Base-by-base conservation (phyloP, 176 grass and related monocot species). In the Eleusine coracana region DNA sequence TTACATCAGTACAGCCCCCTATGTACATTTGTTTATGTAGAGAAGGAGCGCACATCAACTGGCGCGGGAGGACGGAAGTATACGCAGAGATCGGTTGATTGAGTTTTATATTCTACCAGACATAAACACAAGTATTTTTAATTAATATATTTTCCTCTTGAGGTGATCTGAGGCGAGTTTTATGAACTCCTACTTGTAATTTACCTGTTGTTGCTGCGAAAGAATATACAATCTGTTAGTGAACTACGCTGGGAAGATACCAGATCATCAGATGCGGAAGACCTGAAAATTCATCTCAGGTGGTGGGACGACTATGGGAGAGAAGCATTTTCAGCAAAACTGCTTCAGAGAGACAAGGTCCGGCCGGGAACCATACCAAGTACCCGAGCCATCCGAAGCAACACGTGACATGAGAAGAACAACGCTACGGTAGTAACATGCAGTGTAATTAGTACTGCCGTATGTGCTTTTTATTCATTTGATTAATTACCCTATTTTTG, bases 1-100 rank as follows among this genome's bases (percentile, higher is more conserved):
- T 90, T 52, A 80, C 80, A 83, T 90, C 88, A 83, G 68, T 79
- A 42, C 8, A 67, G 27, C n/a, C 2, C 42, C 8, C 42, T 29
- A 34, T 34, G 45, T 15, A 18, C 20, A 55, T 55, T 55, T 55
- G 72, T 38, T 74, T 56, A 56, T 52, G 16, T 15, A 7, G 15
- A 73, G 48, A 28, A 73, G 7, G 28, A 34, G 27, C 14, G 63
- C 28, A 66, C 0, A 16, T 34, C 63, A 13, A 14, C 63, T 66
- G 63, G 63, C 63, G 12, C 63, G 12, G 28, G 21, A 29, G 44
- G 44, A 46, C 44, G 63, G 63, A 15, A 15, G 63, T 31, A 66
- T 31, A 36, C 1, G 28, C 13, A 34, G 12, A 34, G 12, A 65
- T 63, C 28, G 16, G 28, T 56, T 66, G 17, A 7, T 66, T 66